Conservation (phyloP, 208 protist species). For the Borovskyia barvae region DNA sequence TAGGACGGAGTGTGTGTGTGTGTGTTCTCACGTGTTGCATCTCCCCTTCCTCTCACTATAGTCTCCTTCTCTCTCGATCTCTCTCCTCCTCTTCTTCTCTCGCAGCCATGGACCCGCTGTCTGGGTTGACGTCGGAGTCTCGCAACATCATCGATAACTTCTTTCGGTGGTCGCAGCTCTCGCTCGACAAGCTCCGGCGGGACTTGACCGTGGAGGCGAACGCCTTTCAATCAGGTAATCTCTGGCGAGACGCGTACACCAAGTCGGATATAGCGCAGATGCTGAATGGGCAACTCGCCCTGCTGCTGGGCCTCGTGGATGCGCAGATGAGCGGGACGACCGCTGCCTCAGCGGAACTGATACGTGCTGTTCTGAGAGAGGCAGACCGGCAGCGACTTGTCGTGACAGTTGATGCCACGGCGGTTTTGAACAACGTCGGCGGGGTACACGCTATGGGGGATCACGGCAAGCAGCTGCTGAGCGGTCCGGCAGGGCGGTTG, state of each 20-base stretch:
- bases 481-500: constrained; percentile 50
- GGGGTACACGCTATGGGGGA: constrained; percentile 49
- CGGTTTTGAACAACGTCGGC: constrained; percentile 51
- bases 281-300: constrained; percentile 49
- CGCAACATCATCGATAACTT: constrained; percentile 49
- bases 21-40: neutral
- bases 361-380: constrained; percentile 66
- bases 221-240: constrained; percentile 49
- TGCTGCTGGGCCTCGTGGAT: constrained; percentile 57
- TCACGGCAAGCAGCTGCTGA: constrained; percentile 54
- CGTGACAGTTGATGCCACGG: constrained; percentile 45
- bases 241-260: constrained; percentile 52
- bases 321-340: constrained; percentile 49
- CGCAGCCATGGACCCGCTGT: constrained; percentile 26
- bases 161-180: constrained; percentile 61
- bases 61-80: neutral
- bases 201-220: constrained; percentile 57
- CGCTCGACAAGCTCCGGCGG: constrained; percentile 62
- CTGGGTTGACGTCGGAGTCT: constrained; percentile 55
- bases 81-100: neutral
- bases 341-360: constrained; percentile 48
- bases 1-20: neutral
- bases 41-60: neutral
- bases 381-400: constrained; percentile 57
- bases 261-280: constrained; percentile 42